These are phyloP conservation scores for Glebionis coronaria DNA, from an alignment of 129 eudicot genomes.

Conservation along the genomic window DNA sequence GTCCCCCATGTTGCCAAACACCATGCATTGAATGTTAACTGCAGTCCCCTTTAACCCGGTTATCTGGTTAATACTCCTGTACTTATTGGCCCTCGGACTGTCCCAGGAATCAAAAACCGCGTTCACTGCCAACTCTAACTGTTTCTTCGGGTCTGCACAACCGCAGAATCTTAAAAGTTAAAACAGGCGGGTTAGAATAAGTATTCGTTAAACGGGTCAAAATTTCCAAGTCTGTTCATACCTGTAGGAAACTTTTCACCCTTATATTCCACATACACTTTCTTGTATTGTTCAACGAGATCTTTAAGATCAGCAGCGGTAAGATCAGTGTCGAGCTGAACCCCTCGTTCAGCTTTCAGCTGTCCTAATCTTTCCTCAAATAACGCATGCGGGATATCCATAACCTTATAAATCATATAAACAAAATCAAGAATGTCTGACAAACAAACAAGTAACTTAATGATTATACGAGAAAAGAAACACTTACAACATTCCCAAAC, in stretches of 20 bases:
- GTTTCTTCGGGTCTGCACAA: constrained; percentile 74
- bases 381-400: constrained; percentile 82
- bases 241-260: constrained; percentile 92
- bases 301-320: constrained; percentile 89
- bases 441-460: neutral
- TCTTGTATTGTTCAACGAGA: constrained; percentile 82
- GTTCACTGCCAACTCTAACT: constrained; percentile 73
- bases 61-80: constrained; percentile 86
- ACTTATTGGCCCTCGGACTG: constrained; percentile 91
- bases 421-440: neutral
- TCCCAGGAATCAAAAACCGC: constrained; percentile 99
- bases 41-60: constrained; percentile 94
- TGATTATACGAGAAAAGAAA: neutral
- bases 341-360: constrained; percentile 58
- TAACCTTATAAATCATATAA: constrained; percentile 49
- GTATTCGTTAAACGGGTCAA: no score
- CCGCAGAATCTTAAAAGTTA: neutral
- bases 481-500: constrained; percentile 95
- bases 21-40: constrained; percentile 94
- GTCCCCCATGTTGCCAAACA: constrained; percentile 97
- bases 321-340: constrained; percentile 74
- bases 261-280: constrained; percentile 72
- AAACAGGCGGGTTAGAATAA: neutral
- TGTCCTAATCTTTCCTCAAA: constrained; percentile 75
- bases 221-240: constrained; percentile 5